These are phyloP conservation scores for Tetradesmus obliquus DNA, from an alignment of 139 green algal genomes.

Conservation along the genomic window DNA sequence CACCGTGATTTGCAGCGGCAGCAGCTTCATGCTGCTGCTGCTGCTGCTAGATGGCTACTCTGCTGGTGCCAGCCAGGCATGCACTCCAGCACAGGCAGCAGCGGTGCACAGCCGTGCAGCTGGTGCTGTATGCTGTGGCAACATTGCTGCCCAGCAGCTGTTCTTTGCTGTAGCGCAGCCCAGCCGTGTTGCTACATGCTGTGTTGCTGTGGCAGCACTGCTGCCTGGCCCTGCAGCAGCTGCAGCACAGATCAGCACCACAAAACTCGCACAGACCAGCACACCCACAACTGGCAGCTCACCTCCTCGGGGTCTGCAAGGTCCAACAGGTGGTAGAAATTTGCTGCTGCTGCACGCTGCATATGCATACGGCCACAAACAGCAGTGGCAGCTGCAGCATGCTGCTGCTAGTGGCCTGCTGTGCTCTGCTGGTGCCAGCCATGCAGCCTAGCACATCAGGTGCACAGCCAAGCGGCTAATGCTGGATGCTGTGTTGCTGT, in stretches of 20 bases:
- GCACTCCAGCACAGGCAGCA: no score
- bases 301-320: constrained; percentile 76
- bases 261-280: neutral
- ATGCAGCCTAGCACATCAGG: no score
- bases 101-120: neutral
- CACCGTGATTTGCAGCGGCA: neutral
- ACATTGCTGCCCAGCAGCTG: no score
- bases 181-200: neutral
- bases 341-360: no score
- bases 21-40: neutral
- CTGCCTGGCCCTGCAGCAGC: neutral
- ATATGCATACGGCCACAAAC: neutral
- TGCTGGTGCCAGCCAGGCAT: no score
- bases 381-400: neutral
- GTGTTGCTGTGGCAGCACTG: neutral
- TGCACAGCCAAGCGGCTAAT: neutral
- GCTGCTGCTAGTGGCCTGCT: neutral
- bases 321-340: constrained; percentile 77
- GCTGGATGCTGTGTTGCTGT: neutral
- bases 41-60: no score
- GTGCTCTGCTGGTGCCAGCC: no score
- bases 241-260: neutral
- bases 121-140: neutral
- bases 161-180: no score
- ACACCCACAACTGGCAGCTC: neutral